A percentile compares a stretch with the other conserved stretches of the same genome.
Conservation (phyloP, 768 basidiomycete genomes). For the Amanita exitialis region DNA sequence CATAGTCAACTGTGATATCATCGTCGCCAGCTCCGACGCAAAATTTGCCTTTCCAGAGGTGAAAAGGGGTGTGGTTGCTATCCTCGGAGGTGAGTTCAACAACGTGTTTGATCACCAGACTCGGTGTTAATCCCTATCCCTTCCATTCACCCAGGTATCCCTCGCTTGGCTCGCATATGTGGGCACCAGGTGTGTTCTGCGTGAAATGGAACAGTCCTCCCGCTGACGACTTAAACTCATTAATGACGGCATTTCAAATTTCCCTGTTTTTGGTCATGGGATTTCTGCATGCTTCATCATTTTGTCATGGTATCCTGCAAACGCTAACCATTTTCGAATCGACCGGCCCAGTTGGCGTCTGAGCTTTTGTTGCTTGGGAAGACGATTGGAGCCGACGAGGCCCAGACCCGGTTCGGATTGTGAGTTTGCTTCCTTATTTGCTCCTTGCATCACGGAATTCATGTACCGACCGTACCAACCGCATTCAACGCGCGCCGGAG, state of each 20-base stretch:
- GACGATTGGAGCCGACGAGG: slow-evolving; percentile 56
- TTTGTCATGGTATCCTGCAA: neutral
- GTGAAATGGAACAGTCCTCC: neutral
- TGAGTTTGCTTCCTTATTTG: slow-evolving; percentile 26
- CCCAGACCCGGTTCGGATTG: slow-evolving; percentile 67
- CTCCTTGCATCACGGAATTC: neutral
- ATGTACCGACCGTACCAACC: neutral
- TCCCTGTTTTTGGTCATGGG: slow-evolving; percentile 1
- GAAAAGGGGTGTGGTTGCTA: slow-evolving; percentile 64
- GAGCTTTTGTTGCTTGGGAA: slow-evolving; percentile 70
- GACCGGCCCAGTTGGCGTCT: slow-evolving; percentile 45
- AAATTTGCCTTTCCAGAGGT: slow-evolving; percentile 73
- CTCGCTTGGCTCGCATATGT: slow-evolving; percentile 49
- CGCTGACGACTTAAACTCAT: too few relatives aligned
- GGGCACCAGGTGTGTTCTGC: slow-evolving; percentile 59
- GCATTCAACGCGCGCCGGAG: neutral
- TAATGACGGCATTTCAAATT: slow-evolving; percentile 2
- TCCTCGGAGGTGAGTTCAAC: slow-evolving; percentile 49
- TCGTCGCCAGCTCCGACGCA: slow-evolving; percentile 56
- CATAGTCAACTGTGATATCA: slow-evolving; percentile 68
- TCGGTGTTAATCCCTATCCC: neutral
- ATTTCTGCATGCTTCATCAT: neutral
- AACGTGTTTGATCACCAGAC: neutral
- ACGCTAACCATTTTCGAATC: slow-evolving; percentile 10
- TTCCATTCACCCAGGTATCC: slow-evolving; percentile 40